Evolutionary conservation across 768 basidiomycete genomes (phyloP).

Genomic region (Naganishia kalamii): DNA sequence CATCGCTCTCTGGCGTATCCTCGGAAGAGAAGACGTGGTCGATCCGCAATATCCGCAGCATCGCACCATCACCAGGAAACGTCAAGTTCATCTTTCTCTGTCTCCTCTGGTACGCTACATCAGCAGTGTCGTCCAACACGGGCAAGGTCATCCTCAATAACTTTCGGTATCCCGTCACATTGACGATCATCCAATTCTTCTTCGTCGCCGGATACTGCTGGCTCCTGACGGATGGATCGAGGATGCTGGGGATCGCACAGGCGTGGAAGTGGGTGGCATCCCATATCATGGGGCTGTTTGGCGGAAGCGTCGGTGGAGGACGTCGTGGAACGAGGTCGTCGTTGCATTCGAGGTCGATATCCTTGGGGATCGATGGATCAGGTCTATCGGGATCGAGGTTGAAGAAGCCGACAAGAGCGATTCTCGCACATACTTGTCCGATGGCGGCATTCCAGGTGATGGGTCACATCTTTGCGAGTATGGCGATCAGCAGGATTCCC

Average conservation of each 20-base stretch:
- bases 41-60: not conserved
- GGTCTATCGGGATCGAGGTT: slow-evolving; percentile 51
- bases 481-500: slow-evolving; percentile 91
- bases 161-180: slow-evolving; percentile 89
- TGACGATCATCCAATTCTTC: slow-evolving; percentile 95
- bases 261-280: slow-evolving; percentile 6
- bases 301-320: not conserved
- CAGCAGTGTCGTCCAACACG: slow-evolving; percentile 90
- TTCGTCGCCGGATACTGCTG: slow-evolving; percentile 84
- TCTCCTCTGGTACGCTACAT: slow-evolving; percentile 83
- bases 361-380: slow-evolving; percentile 5
- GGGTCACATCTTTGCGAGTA: slow-evolving; percentile 94
- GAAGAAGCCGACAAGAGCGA: slow-evolving; percentile 63
- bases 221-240: slow-evolving; percentile 59
- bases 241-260: slow-evolving; percentile 2
- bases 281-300: not conserved
- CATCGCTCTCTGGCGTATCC: no score
- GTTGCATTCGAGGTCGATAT: slow-evolving; percentile 4
- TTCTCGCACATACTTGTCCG: slow-evolving; percentile 72
- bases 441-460: slow-evolving; percentile 98
- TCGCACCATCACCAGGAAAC: slow-evolving; percentile 23
- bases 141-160: slow-evolving; percentile 89
- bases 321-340: not conserved
- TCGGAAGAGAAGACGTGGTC: no score
- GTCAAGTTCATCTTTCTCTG: slow-evolving; percentile 70